Evolutionary conservation across 768 basidiomycete species (phyloP).

Genomic region (Trametes maxima): DNA sequence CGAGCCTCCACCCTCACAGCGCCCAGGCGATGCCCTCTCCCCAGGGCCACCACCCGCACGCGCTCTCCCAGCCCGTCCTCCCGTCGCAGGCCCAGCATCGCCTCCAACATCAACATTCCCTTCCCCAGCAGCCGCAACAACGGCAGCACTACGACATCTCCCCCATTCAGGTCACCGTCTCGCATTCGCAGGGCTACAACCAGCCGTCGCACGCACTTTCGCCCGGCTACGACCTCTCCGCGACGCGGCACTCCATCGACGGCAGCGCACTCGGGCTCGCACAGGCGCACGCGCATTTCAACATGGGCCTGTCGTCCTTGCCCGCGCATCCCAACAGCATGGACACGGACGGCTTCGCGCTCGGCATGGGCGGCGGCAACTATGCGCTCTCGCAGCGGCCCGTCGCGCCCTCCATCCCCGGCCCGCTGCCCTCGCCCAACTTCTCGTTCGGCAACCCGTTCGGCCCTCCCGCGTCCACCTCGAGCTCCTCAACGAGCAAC

Average conservation of each 20-base stretch:
- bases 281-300: constrained; percentile 20
- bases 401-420: constrained; percentile 24
- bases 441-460: constrained; percentile 33
- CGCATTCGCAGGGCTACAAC: constrained; percentile 13
- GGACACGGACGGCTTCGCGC: constrained; percentile 1
- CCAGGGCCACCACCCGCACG: constrained; percentile 4
- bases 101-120: constrained; percentile 1
- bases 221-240: constrained; percentile 18
- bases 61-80: constrained; percentile 18
- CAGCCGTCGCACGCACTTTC: neutral
- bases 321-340: neutral
- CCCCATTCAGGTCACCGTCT: constrained; percentile 4
- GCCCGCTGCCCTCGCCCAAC: constrained; percentile 32
- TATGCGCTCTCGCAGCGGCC: constrained; percentile 25
- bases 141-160: constrained; percentile 19
- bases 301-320: neutral
- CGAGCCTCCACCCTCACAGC: neutral
- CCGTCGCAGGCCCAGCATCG: constrained; percentile 14
- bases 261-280: constrained; percentile 17
- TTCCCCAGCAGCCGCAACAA: neutral
- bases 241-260: constrained; percentile 19
- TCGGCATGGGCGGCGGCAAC: constrained; percentile 1
- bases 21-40: constrained; percentile 9
- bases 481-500: constrained; percentile 12
- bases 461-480: constrained; percentile 14